Evolutionary conservation across 306 rosid species (phyloP), one percentile per base, ranked within the genome.

Genomic region (Cercis canadensis): DNA sequence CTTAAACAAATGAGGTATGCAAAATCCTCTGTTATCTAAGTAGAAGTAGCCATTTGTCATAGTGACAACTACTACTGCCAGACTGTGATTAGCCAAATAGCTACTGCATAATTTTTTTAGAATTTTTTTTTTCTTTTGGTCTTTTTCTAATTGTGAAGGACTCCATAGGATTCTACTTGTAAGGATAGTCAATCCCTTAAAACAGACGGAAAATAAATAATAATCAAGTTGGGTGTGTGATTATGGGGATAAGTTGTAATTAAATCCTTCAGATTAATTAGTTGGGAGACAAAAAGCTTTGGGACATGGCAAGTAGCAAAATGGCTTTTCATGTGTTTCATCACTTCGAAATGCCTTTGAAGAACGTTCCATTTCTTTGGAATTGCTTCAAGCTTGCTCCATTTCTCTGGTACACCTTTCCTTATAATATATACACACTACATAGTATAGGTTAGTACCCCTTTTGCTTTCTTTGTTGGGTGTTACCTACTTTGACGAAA

Each of bases 401-500:
- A 63, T 39, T 72, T 70, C 61, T 74, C 59, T 24, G 3, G 29
- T 24, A 24, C 29, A 67, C 54, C 60, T 64, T 54, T 51, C 31
- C 56, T 73, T 74, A 71, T 57, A 57, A 49, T 56, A 63, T 73
- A 62, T 54, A 43, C 2, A 24, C n/a, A n/a, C n/a, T n/a, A n/a
- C n/a, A n/a, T 1, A 11, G 17, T 65, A 24, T 53, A 17, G 67
- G 11, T 21, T 69, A 24, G 70, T 46, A 40, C 45, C 36, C 12
- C 65, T 82, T 82, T 86, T 76, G 68, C 92, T 80, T 82, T 86
- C 64, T 16, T 71, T 47, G 60, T 84, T 86, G 72, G 85, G 82
- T 76, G 77, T 74, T 81, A 82, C 81, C 87, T 78, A 76, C 92
- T 84, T 88, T 83, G 90, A 83, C 82, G 66, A 84, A 67, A 75